Evolutionary conservation across 2,329 filamentous ascomycete species (phyloP).

Genomic region (Talaromyces funiculosus): DNA sequence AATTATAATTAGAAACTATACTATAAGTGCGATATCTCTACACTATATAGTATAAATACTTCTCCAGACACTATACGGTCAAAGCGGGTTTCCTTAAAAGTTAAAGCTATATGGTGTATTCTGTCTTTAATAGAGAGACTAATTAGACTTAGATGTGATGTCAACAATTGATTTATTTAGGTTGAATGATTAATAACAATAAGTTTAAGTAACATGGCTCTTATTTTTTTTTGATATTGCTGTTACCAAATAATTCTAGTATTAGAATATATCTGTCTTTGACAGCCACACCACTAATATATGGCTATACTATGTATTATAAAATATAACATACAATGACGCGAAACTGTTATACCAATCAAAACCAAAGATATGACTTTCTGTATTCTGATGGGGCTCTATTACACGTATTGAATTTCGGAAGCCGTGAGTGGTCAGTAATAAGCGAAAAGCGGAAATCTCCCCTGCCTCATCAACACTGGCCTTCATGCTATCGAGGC

Average conservation of each 20-base stretch:
- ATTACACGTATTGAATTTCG: not conserved
- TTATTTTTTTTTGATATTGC: not conserved
- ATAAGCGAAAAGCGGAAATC: not conserved
- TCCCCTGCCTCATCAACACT: too few species aligned
- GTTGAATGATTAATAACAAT: not conserved
- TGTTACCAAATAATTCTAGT: slow-evolving; percentile 2
- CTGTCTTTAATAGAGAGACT: too few species aligned
- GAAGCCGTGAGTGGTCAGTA: not conserved
- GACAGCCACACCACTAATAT: not conserved
- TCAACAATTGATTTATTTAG: too few species aligned
- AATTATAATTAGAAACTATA: too few species aligned
- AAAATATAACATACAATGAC: not conserved
- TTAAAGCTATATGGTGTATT: too few species aligned
- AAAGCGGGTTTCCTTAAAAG: too few species aligned
- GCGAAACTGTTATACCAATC: not conserved
- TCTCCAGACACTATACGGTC: too few species aligned
- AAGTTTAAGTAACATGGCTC: not conserved
- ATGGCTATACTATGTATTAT: slow-evolving; percentile 1
- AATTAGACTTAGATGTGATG: too few species aligned
- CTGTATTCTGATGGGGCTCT: slow-evolving; percentile 27
- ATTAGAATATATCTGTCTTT: slow-evolving; percentile 3
- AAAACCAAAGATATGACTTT: not conserved
- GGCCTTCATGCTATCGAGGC: too few species aligned
- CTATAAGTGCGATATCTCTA: too few species aligned
- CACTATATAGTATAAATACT: too few species aligned